Evolutionary conservation across 192 early-diverging fungal species (phyloP), one percentile per base, ranked within the genome.

Genomic region (Lobulomyces angularis): DNA sequence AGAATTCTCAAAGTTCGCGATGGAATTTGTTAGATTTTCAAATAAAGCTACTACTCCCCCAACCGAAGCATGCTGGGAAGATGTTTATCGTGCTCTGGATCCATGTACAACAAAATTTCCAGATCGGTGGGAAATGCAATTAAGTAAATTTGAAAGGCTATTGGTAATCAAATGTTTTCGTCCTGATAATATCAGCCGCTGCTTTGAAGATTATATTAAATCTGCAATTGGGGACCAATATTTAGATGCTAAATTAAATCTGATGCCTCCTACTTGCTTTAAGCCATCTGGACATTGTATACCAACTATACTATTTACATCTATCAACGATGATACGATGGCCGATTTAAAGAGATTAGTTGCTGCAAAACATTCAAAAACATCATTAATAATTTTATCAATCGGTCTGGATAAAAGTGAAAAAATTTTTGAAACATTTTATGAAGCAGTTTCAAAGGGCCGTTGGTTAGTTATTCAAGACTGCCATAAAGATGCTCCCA

Each of bases 11-110:
- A 11, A 31, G 21, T 53, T 62, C 25, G 38, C 45, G 5, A 11
- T 41, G 20, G 59, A 62, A 1, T 62, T 62, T 38, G 30, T 35
- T 1, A 41, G 45, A 22, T 59, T 43, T 26, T 54, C 48, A 1
- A 62, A 54, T 31, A 25, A 31, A 23, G 39, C 56, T 0, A 55
- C 59, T 0, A 59, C 57, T 4, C 46, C 56, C 2, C 28, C 19
- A 11, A n/a, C n/a, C 0, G 56, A 56, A 32, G 12, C 7, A 3
- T 57, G 52, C 40, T 62, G 51, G 27, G 52, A 62, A 29, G 49
- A 51, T 35, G 42, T 59, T 3, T 56, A 41, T 20, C 22, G 51
- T 8, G 17, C 56, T 3, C 8, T 17, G 5, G 43, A 46, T 27
- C 59, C 59, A 0, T 53, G 45, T 22, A 52, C 36, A 17, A 5